phyloP scores from a whole-genome alignment of 345 rosid genomes.

The Hibiscus syriacus region DNA sequence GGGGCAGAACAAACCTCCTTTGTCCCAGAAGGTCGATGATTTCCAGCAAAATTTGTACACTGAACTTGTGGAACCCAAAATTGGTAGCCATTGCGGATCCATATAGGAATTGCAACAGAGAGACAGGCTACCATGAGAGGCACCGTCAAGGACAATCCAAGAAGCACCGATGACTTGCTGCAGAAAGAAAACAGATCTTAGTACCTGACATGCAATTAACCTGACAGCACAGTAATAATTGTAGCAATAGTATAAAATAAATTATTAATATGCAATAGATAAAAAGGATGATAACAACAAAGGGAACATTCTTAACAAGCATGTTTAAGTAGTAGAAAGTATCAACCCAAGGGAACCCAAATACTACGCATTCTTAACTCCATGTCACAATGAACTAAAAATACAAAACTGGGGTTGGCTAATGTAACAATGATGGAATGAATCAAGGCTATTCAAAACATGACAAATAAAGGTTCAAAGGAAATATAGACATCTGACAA shows the following conservation, averaged over 20 bases:
- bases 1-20: slow-evolving; percentile 48
- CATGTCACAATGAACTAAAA: not conserved
- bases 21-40: slow-evolving; percentile 45
- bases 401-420: not conserved
- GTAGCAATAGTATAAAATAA: not conserved
- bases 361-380: not conserved
- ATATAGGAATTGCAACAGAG: slow-evolving; percentile 80
- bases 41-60: slow-evolving; percentile 46
- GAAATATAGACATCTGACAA: not conserved
- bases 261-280: not conserved
- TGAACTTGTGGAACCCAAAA: slow-evolving; percentile 60
- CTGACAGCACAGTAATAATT: not conserved
- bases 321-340: not conserved
- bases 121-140: slow-evolving; percentile 98
- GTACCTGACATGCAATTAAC: not conserved
- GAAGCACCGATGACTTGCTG: slow-evolving; percentile 97
- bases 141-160: slow-evolving; percentile 87
- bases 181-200: slow-evolving; percentile 25
- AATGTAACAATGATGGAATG: not conserved
- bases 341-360: not conserved
- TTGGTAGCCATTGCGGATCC: slow-evolving; percentile 88
- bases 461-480: not conserved
- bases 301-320: not conserved
- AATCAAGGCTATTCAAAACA: not conserved
- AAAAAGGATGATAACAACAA: not conserved